phyloP scores from a whole-genome alignment of 176 grass and related monocot genomes.

The Phoenix roebelenii region DNA sequence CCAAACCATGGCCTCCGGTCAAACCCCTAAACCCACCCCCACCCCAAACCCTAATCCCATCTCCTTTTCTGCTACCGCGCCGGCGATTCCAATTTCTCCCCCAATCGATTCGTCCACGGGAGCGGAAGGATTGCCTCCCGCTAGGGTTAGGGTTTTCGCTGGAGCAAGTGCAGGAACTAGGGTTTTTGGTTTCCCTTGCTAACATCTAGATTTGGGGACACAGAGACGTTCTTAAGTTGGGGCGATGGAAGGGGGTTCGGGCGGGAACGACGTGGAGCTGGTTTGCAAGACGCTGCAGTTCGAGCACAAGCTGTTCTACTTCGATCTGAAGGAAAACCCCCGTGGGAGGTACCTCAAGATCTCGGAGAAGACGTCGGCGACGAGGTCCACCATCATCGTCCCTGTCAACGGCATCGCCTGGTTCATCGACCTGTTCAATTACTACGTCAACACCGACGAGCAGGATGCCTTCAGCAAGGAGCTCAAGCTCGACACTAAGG shows the following conservation, averaged over 20 bases:
- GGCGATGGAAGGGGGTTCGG: slow-evolving; percentile 23
- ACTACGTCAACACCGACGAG: slow-evolving; percentile 91
- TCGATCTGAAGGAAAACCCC: slow-evolving; percentile 98
- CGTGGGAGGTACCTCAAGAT: slow-evolving; percentile 95
- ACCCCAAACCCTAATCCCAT: slow-evolving; percentile 63
- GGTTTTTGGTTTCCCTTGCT: too few relatives aligned
- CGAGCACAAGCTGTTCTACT: slow-evolving; percentile 99
- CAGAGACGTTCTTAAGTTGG: too few relatives aligned
- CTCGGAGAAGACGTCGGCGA: slow-evolving; percentile 87
- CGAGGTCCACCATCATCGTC: slow-evolving; percentile 93
- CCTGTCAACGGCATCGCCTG: slow-evolving; percentile 70
- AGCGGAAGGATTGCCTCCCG: too few relatives aligned
- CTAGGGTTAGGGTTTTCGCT: too few relatives aligned
- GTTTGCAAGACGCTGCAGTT: slow-evolving; percentile 98
- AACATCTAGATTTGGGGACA: too few relatives aligned
- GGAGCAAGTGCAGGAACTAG: too few relatives aligned
- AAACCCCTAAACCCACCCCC: background rate
- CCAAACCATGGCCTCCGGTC: slow-evolving; percentile 3
- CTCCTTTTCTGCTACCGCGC: slow-evolving; percentile 19
- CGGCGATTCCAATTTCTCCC: slow-evolving; percentile 20
- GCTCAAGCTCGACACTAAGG: slow-evolving; percentile 89
- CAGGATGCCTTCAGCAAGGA: slow-evolving; percentile 91
- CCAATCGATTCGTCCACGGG: too few relatives aligned
- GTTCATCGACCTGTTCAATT: slow-evolving; percentile 92
- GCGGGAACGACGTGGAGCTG: slow-evolving; percentile 84